phyloP scores from a whole-genome alignment of 805 yeast species.

The Metschnikowia borealis region DNA sequence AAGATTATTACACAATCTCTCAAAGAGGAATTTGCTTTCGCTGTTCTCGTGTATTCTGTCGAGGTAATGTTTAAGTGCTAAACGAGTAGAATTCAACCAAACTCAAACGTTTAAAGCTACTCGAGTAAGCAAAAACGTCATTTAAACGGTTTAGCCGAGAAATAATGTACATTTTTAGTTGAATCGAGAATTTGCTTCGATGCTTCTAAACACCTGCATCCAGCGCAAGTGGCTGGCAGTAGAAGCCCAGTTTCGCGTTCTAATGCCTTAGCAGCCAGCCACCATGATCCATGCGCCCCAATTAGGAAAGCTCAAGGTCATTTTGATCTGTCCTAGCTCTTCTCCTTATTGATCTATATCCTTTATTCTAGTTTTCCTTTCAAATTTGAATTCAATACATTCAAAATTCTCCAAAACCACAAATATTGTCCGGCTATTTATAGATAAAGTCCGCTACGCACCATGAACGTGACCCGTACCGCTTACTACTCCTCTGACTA shows the following conservation, averaged over 20 bases:
- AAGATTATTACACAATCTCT: too few relatives aligned
- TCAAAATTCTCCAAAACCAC: not conserved
- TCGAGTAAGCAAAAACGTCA: not conserved
- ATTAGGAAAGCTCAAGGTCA: not conserved
- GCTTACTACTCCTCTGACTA: constrained; percentile 40
- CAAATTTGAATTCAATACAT: too few relatives aligned
- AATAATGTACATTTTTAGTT: not conserved
- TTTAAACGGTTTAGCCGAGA: too few relatives aligned
- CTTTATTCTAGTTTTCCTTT: not conserved
- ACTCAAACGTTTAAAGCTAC: too few relatives aligned
- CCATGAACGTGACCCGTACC: constrained; percentile 39
- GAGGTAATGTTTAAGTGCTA: too few relatives aligned
- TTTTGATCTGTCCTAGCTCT: not conserved
- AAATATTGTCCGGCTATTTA: not conserved
- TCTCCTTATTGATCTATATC: not conserved
- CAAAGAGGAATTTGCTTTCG: too few relatives aligned
- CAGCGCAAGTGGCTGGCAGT: not conserved
- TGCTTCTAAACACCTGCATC: not conserved
- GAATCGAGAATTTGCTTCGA: not conserved
- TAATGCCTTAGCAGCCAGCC: constrained; percentile 1
- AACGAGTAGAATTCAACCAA: too few relatives aligned
- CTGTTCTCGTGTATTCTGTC: too few relatives aligned
- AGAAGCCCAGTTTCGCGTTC: not conserved
- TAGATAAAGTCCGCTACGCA: not conserved
- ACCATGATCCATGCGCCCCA: constrained; percentile 2